Evolutionary conservation across 768 basidiomycete species (phyloP), one percentile per base, ranked within the genome.

Genomic region (Tubosaeta sp.): DNA sequence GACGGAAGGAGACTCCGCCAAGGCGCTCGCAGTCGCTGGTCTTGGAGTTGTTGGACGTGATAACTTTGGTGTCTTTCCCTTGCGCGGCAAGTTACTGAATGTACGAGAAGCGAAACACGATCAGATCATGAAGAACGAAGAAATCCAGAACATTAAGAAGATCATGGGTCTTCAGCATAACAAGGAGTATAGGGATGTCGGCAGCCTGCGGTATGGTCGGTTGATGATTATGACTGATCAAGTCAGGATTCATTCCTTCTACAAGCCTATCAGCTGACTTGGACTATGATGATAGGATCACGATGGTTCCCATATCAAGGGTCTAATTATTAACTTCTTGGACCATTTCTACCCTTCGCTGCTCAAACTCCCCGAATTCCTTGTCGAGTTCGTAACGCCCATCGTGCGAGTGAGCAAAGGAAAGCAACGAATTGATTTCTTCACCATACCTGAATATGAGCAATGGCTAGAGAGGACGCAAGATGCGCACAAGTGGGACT

Each of bases 141-240:
- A 99, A 73, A 87, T 99, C 30, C 87, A 93, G 71, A 89, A 88
- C 55, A 92, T 99, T 77, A 95, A 94, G 80, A 91, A 96, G 74
- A 98, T 98, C 61, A 83, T 99, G 78, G 96, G 96, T 4, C 71
- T 98, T 48, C 92, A 94, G 66, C 92, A 96, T 65, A 90, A 88
- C 64, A 94, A 94, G 70, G 86, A 88, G 56, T 99, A 99, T 69
- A 73, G 73, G 34, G 79, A 76, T 45, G 71, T 80, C 14, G 66
- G 65, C 31, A 85, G 79, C 57, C 70, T 99, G 61, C 83, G 96
- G 24, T 99, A 99, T 62, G 96, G 96, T 1, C 84, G 86, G 45
- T 67, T 99, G 44, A 99, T 99, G 96, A 91, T 99, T 60, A 99
- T 99, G 96, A 92, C 96, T 4, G 96, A 99, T 86, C 95, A 97